These are phyloP conservation scores for Microbotryum scabiosae DNA, from an alignment of 1,284 basidiomycete species.

Conservation along the genomic window DNA sequence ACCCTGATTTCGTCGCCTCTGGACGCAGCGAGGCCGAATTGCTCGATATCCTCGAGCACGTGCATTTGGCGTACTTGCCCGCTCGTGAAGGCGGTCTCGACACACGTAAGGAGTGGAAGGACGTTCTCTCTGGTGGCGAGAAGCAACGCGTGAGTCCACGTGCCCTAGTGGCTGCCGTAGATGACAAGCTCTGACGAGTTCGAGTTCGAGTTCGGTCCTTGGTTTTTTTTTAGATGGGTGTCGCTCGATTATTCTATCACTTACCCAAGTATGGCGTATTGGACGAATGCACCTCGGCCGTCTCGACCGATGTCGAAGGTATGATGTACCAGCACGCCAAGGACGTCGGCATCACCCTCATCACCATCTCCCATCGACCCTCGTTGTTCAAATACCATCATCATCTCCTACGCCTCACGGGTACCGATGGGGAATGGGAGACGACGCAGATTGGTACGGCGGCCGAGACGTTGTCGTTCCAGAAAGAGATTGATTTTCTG, in stretches of 20 bases:
- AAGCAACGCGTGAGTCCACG: constrained; percentile 74
- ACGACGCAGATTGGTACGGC: constrained; percentile 60
- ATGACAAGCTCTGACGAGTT: background rate
- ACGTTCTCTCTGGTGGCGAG: constrained; percentile 83
- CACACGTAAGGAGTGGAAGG: constrained; percentile 90
- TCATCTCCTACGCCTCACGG: constrained; percentile 60
- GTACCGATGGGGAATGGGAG: constrained; percentile 61
- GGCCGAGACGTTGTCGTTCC: constrained; percentile 55
- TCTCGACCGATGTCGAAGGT: constrained; percentile 92
- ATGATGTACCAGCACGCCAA: constrained; percentile 93
- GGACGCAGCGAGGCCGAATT: constrained; percentile 62
- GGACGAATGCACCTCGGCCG: constrained; percentile 86
- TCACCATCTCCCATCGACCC: constrained; percentile 79
- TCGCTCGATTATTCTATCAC: constrained; percentile 79
- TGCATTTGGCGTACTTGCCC: constrained; percentile 78
- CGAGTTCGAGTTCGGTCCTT: no score
- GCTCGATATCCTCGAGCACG: constrained; percentile 63
- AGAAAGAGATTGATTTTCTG: constrained; percentile 41
- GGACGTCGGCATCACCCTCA: constrained; percentile 80
- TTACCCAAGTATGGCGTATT: constrained; percentile 52
- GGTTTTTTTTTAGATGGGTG: constrained; percentile 54
- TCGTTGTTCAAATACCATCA: constrained; percentile 76
- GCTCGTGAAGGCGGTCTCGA: constrained; percentile 80
- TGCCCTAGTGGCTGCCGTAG: no score
- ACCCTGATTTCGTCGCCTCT: constrained; percentile 59